These are phyloP conservation scores for Chaetomiaceae sp. DNA, from an alignment of 2,329 filamentous ascomycete species.

Conservation along the genomic window DNA sequence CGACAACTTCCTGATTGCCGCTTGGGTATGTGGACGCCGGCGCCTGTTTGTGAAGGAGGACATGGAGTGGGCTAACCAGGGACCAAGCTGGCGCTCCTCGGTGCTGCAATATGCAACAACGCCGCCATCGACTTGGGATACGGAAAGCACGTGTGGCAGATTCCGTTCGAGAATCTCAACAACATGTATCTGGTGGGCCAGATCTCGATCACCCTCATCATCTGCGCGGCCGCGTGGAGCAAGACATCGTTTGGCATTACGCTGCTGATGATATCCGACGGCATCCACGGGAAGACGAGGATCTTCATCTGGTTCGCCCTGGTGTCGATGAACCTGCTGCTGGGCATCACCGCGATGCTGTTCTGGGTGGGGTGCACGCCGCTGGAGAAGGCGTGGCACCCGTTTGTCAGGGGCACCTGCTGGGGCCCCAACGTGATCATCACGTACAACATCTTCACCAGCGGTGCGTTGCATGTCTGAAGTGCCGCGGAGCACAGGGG, in stretches of 20 bases:
- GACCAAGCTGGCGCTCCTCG: constrained; percentile 20
- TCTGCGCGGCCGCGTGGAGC: not conserved
- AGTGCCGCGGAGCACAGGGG: too few species aligned
- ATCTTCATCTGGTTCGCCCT: constrained; percentile 2
- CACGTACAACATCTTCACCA: constrained; percentile 2
- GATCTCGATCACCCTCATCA: not conserved
- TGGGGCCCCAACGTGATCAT: constrained; percentile 1
- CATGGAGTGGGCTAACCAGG: not conserved
- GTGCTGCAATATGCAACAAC: constrained; percentile 19
- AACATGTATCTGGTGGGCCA: constrained; percentile 5
- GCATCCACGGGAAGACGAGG: not conserved
- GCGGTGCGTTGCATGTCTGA: not conserved
- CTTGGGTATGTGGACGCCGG: constrained; percentile 13
- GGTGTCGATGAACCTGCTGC: not conserved
- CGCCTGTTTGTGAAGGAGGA: not conserved
- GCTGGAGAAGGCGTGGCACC: not conserved
- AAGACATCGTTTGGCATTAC: constrained; percentile 4
- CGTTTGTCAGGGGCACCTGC: not conserved
- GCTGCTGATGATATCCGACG: constrained; percentile 1
- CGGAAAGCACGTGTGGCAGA: constrained; percentile 22
- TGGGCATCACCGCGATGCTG: not conserved
- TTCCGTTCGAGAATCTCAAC: constrained; percentile 18
- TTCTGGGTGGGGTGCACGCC: constrained; percentile 3
- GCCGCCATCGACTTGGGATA: constrained; percentile 21
- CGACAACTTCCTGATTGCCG: constrained; percentile 20